phyloP scores from a whole-genome alignment of 139 green algal genomes.

The Asterochloris erici region DNA sequence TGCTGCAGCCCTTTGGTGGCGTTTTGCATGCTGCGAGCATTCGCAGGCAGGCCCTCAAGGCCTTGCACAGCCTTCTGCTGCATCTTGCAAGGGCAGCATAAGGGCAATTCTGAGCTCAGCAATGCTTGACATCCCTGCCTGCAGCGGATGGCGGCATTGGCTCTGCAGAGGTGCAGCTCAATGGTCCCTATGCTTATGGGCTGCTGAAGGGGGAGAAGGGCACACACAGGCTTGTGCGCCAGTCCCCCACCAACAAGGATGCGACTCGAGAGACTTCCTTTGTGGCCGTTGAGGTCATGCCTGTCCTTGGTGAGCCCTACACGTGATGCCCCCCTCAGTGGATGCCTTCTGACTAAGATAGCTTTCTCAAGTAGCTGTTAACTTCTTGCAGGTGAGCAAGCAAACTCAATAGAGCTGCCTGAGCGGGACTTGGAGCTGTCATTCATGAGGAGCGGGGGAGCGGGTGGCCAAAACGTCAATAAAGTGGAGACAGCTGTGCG shows the following conservation, averaged over 20 bases:
- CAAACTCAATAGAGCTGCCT: slow-evolving; percentile 48
- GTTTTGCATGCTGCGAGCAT: no score
- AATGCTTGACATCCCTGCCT: background rate
- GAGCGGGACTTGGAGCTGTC: slow-evolving; percentile 80
- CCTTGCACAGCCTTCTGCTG: no score
- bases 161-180: slow-evolving; percentile 76
- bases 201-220: slow-evolving; percentile 84
- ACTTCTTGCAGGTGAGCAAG: slow-evolving; percentile 30
- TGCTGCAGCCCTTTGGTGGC: no score
- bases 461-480: slow-evolving; percentile 97
- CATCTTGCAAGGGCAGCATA: no score
- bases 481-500: slow-evolving; percentile 94
- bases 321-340: background rate
- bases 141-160: slow-evolving; percentile 92
- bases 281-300: slow-evolving; percentile 88
- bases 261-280: slow-evolving; percentile 93
- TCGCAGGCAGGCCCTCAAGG: no score
- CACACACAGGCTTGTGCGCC: slow-evolving; percentile 92
- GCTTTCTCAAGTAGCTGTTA: background rate
- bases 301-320: slow-evolving; percentile 40
- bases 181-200: slow-evolving; percentile 72
- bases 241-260: slow-evolving; percentile 91
- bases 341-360: background rate
- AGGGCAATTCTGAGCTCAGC: no score
- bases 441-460: slow-evolving; percentile 11